Conservation (phyloP, 1,139 yeast species). For the Diutina scorzettiae region DNA sequence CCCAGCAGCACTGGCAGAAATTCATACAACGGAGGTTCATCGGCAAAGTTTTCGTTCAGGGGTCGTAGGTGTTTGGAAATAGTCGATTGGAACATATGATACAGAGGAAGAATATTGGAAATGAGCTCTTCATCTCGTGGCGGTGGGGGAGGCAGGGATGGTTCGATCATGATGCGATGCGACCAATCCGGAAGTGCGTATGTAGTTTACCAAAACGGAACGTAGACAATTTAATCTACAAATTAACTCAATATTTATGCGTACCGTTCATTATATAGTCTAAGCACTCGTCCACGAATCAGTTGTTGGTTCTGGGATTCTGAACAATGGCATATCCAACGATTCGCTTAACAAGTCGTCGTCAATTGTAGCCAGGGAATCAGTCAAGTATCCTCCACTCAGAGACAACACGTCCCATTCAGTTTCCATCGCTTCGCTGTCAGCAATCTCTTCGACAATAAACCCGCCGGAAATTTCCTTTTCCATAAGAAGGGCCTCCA, state of each 20-base stretch:
- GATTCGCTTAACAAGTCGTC: neutral
- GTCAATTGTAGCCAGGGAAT: neutral
- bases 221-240: no score
- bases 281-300: no score
- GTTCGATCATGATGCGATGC: no score
- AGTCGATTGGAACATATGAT: constrained; percentile 36
- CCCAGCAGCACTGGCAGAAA: constrained; percentile 16
- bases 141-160: no score
- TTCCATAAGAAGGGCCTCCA: constrained; percentile 39
- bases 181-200: no score
- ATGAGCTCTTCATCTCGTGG: constrained; percentile 19
- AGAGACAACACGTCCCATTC: constrained; percentile 5
- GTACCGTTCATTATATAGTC: no score
- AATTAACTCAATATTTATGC: no score
- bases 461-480: constrained; percentile 39
- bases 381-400: constrained; percentile 1
- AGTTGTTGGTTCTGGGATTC: no score
- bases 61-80: constrained; percentile 28
- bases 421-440: neutral
- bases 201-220: no score
- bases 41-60: constrained; percentile 27
- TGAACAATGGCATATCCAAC: no score
- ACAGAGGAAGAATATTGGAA: constrained; percentile 33
- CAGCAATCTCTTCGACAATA: constrained; percentile 20
- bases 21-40: constrained; percentile 34